Evolutionary conservation across 139 green algal species (phyloP).

Genomic region (Coccomyxa sp.): DNA sequence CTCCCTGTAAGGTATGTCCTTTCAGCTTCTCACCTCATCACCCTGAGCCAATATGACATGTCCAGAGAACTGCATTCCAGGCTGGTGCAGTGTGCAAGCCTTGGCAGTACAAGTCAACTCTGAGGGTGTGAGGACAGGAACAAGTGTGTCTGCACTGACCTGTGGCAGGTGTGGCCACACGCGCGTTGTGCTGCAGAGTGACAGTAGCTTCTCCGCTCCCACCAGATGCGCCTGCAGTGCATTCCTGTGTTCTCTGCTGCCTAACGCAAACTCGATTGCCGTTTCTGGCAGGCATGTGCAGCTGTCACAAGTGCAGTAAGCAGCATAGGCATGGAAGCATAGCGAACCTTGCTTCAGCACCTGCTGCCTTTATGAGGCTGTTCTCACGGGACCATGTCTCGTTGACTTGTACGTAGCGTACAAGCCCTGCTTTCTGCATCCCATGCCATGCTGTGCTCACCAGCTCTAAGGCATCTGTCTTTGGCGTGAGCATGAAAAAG

Average conservation of each 20-base stretch:
- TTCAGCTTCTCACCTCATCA: background rate
- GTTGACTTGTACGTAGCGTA: background rate
- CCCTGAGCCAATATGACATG: background rate
- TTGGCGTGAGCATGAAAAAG: too few relatives aligned
- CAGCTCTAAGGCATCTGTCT: too few relatives aligned
- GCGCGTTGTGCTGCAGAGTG: background rate
- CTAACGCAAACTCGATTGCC: background rate
- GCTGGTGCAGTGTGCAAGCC: background rate
- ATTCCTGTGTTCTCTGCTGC: background rate
- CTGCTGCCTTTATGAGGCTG: background rate
- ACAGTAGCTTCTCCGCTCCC: background rate
- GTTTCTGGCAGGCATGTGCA: background rate
- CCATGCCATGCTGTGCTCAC: too few relatives aligned
- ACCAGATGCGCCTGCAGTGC: background rate
- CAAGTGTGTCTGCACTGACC: background rate
- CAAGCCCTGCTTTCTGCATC: too few relatives aligned
- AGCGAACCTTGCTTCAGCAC: background rate
- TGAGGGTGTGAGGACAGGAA: background rate
- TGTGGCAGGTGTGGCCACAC: background rate
- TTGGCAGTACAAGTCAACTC: background rate
- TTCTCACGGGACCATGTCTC: background rate
- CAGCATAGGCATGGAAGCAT: background rate
- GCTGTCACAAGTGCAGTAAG: background rate
- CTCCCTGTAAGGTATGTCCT: background rate
- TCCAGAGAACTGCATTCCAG: too few relatives aligned